Base-by-base conservation (phyloP, 192 early-diverging fungal genomes). In the Thamnidium elegans region DNA sequence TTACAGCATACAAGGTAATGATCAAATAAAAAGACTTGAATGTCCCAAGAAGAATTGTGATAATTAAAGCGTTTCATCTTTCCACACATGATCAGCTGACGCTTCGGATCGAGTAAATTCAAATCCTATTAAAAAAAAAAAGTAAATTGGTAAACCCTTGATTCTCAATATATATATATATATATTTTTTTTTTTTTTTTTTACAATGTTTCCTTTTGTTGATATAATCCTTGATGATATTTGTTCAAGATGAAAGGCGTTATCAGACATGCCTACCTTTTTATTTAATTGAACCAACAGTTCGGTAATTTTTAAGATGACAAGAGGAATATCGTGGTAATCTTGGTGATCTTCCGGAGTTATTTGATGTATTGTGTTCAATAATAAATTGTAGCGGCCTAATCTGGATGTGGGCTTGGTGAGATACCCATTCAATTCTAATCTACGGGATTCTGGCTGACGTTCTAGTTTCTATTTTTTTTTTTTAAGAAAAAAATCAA, bases 11-110 rank as follows among this genome's bases (percentile, higher is more conserved):
- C 71, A 20, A 93, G 67, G 69, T 86, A 83, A 77, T 97, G 91
- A 74, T 98, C 96, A 53, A 98, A 90, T 50, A 97, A 69, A 65
- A 92, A 90, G 30, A 95, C 85, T 48, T 83, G 80, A 10, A 96
- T 64, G 31, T 91, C 90, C 0, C 20, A 86, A 20, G 69, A 71
- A 14, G 53, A 43, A 50, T 78, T 80, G 26, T 26, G 26, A 26
- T 26, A 26, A 43, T 69, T 66, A 42, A 85, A 81, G 65, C 90
- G 83, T 58, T 89, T 90, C 69, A 97, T 77, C 30, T 80, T 79
- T 58, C 94, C 93, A 61, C 92, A 89, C 68, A 89, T 84, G 44
- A 95, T 81, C 39, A 93, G 59, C 55, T 87, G 76, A 23, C 94
- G 80, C 45, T 84, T 82, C 32, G 85, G 81, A 59, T 90, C 85